Evolutionary conservation across 208 protist genomes (phyloP).

Genomic region (Trypanosoma vivax): DNA sequence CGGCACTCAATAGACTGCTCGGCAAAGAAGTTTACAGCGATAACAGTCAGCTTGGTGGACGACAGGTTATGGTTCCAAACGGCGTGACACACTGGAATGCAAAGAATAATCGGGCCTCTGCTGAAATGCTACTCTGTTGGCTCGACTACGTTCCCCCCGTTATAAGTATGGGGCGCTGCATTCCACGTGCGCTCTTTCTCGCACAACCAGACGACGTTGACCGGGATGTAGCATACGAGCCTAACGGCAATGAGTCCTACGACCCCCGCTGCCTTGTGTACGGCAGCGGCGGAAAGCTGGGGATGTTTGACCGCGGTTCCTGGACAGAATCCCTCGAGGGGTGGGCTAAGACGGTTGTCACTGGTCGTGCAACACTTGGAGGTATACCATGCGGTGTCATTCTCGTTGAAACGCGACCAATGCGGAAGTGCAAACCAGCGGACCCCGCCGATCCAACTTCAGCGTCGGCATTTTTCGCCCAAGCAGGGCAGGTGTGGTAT

Average conservation of each 20-base stretch:
- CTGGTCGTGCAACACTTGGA: constrained; percentile 94
- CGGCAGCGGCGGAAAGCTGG: constrained; percentile 34
- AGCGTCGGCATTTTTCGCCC: constrained; percentile 52
- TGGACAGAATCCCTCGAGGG: constrained; percentile 90
- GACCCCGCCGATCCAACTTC: constrained; percentile 93
- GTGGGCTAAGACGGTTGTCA: constrained; percentile 96
- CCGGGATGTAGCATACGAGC: constrained; percentile 72
- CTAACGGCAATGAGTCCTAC: constrained; percentile 59
- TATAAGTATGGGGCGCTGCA: constrained; percentile 33
- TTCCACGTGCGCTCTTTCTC: constrained; percentile 33
- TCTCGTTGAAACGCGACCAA: constrained; percentile 94
- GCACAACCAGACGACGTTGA: constrained; percentile 51
- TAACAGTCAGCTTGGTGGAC: constrained; percentile 96
- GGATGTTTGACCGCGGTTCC: constrained; percentile 89
- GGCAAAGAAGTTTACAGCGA: constrained; percentile 96
- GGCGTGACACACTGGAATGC: constrained; percentile 91
- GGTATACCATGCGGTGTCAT: constrained; percentile 97
- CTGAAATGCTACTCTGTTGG: constrained; percentile 78
- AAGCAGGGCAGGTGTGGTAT: constrained; percentile 95
- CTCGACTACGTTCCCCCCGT: constrained; percentile 85
- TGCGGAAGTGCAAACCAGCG: constrained; percentile 90
- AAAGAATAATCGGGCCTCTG: constrained; percentile 78
- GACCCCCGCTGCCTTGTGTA: constrained; percentile 79
- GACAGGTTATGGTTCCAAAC: constrained; percentile 96
- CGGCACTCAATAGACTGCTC: constrained; percentile 91